Conservation (phyloP, 495 filamentous ascomycete species). For the Viridothelium virens region DNA sequence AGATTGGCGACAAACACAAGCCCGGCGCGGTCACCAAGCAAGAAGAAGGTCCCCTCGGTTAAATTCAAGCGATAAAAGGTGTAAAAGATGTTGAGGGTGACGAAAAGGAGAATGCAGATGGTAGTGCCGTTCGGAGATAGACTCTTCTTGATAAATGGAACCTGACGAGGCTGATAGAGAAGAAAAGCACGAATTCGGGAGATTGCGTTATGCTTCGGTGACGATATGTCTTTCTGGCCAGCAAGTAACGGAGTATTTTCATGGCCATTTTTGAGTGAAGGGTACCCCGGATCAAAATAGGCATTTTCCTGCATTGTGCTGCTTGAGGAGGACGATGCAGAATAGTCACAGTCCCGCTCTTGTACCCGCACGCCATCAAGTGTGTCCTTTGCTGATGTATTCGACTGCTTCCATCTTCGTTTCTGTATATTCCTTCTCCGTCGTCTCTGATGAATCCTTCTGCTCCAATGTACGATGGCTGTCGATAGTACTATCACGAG, state of each 20-base stretch:
- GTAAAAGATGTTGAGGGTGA: constrained; percentile 51
- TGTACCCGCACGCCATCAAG: neutral
- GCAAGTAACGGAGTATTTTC: constrained; percentile 25
- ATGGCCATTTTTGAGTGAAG: constrained; percentile 14
- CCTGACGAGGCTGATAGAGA: constrained; percentile 47
- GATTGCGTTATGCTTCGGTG: neutral
- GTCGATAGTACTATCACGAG: constrained; percentile 23
- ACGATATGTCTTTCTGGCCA: neutral
- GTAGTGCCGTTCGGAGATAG: constrained; percentile 49
- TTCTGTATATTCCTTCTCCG: constrained; percentile 11
- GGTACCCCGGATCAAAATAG: constrained; percentile 18
- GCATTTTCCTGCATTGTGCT: constrained; percentile 27
- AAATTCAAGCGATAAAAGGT: constrained; percentile 44
- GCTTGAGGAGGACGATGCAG: constrained; percentile 27
- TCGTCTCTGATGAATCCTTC: constrained; percentile 13
- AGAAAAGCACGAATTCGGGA: constrained; percentile 32
- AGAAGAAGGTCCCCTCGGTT: constrained; percentile 35
- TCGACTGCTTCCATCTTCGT: too few species aligned
- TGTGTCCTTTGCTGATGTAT: constrained; percentile 1
- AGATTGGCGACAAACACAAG: constrained; percentile 51
- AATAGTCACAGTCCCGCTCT: constrained; percentile 10
- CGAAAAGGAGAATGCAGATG: constrained; percentile 41
- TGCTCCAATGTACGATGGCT: constrained; percentile 23
- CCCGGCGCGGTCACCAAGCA: constrained; percentile 49
- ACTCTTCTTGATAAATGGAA: constrained; percentile 47